These are phyloP conservation scores for Dunaliella sp. DNA, from an alignment of 139 green algal species.

Conservation along the genomic window DNA sequence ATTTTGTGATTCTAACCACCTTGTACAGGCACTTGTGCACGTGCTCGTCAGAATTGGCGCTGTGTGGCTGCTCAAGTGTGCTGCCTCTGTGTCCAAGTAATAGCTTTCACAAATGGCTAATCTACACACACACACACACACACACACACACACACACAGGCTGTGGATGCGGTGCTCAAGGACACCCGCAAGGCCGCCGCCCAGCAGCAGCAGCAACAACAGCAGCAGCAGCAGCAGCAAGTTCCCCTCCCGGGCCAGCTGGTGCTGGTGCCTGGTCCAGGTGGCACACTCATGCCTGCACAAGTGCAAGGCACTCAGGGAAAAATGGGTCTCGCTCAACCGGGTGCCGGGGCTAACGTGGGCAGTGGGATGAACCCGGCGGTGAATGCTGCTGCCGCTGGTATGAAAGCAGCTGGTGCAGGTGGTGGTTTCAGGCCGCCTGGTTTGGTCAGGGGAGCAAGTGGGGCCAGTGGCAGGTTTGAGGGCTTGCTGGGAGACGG, in stretches of 20 bases:
- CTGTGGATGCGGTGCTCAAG: slow-evolving; percentile 30
- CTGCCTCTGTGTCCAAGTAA: too few relatives aligned
- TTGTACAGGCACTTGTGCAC: too few relatives aligned
- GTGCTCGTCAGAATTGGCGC: too few relatives aligned
- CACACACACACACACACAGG: slow-evolving; percentile 18
- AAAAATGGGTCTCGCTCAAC: neutral
- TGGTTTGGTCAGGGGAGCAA: neutral
- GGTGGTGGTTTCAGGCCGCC: neutral
- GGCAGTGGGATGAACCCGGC: too few relatives aligned
- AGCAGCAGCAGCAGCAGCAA: slow-evolving; percentile 9
- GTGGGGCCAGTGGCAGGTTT: neutral
- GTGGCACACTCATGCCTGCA: too few relatives aligned
- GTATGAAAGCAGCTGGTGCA: neutral
- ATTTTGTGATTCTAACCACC: too few relatives aligned
- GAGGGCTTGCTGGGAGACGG: neutral
- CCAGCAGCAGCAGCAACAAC: slow-evolving; percentile 5
- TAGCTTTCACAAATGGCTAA: too few relatives aligned
- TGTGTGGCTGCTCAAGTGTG: too few relatives aligned
- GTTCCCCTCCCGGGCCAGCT: too few relatives aligned
- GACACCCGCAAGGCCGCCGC: slow-evolving; percentile 8
- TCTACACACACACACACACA: neutral
- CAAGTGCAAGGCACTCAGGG: too few relatives aligned
- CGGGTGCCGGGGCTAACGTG: neutral
- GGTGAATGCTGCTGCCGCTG: neutral
- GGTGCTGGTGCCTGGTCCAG: neutral